Percentiles rank a stretch among this genome's conserved stretches.
Evolutionary conservation across 1,139 yeast species (phyloP).

Genomic region (Tardiomyces blankii): DNA sequence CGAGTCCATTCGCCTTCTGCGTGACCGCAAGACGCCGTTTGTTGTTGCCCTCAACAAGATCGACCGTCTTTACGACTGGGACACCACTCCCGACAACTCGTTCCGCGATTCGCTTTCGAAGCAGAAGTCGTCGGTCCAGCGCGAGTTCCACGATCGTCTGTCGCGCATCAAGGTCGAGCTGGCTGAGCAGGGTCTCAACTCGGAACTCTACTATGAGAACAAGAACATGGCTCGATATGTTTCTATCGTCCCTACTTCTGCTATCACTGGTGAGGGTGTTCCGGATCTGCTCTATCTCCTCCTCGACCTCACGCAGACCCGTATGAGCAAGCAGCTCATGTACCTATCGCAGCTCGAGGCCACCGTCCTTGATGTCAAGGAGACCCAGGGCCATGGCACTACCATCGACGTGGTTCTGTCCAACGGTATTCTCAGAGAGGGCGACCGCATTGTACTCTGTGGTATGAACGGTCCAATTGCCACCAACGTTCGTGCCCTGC

Average conservation of each 20-base stretch:
- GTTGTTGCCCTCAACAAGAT: conserved; percentile 94
- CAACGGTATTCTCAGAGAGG: conserved; percentile 88
- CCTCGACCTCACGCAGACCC: conserved; percentile 90
- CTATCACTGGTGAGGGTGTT: conserved; percentile 99
- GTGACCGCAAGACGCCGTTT: conserved; percentile 97
- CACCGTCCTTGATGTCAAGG: conserved; percentile 95
- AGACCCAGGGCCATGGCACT: conserved; percentile 97
- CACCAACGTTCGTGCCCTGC: conserved; percentile 89
- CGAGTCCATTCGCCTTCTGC: conserved; percentile 81
- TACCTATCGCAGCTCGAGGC: conserved; percentile 91
- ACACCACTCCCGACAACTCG: conserved; percentile 77
- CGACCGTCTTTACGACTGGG: conserved; percentile 96
- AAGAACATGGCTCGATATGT: conserved; percentile 87
- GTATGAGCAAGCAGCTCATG: conserved; percentile 98
- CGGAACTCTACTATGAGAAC: conserved; percentile 92
- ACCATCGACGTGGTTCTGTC: conserved; percentile 96
- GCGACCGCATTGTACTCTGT: conserved; percentile 90
- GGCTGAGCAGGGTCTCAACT: conserved; percentile 97
- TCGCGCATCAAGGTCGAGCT: conserved; percentile 81
- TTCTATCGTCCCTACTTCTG: conserved; percentile 95
- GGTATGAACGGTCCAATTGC: conserved; percentile 98
- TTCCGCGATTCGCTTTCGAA: conserved; percentile 86
- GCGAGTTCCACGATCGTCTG: conserved; percentile 82
- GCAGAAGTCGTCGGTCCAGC: conserved; percentile 76
- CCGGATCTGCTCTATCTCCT: conserved; percentile 96